These are phyloP conservation scores for Fagopyrum homotropicum DNA, from an alignment of 148 eudicot species.

Conservation along the genomic window DNA sequence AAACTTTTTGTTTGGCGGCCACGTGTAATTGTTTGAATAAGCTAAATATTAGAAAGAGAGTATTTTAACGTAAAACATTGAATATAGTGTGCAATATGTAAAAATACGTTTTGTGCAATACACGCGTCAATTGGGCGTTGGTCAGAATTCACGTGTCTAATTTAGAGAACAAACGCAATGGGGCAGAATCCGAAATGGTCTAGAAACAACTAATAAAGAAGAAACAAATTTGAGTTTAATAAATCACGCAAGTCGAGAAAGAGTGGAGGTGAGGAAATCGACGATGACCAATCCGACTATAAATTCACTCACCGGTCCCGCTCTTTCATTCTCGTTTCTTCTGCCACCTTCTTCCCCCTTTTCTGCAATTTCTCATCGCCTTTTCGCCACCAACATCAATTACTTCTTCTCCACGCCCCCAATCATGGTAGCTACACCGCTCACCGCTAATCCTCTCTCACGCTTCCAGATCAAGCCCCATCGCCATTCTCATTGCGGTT, in stretches of 20 bases:
- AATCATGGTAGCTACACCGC: conserved; percentile 4
- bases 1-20: no score
- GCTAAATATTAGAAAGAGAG: no score
- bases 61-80: neutral
- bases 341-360: neutral
- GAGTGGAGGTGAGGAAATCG: neutral
- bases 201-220: neutral
- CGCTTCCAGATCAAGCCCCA: neutral
- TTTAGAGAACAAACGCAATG: neutral
- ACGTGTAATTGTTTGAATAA: no score
- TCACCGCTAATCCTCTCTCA: neutral
- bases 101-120: neutral
- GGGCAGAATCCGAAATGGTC: neutral
- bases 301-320: neutral
- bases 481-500: neutral
- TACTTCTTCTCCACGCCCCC: neutral
- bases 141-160: neutral
- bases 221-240: neutral
- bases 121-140: neutral
- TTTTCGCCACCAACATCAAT: neutral
- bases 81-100: no score
- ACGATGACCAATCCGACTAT: neutral
- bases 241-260: neutral
- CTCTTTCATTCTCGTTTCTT: neutral
- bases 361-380: neutral